Base-by-base conservation (phyloP, 1,284 basidiomycete species). In the Erythrobasidium hasegawianum region DNA sequence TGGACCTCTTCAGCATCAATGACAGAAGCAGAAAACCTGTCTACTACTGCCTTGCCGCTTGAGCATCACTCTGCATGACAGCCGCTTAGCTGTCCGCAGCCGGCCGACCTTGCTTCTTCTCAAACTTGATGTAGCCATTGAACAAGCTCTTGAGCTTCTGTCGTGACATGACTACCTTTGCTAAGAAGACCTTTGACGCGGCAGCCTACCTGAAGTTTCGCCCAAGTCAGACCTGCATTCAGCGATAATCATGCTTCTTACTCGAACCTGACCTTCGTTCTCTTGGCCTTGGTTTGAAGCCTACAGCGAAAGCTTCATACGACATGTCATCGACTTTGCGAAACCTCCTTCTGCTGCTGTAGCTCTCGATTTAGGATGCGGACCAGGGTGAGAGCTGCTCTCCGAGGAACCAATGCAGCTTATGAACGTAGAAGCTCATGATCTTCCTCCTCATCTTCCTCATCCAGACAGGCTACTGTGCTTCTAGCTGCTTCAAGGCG, bases 311-410 rank as follows among this genome's bases (percentile, higher is more conserved):
- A 47, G 50, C 1, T 64, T 72, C 39, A 67, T 70, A 47, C 2
- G 39, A 8, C 70, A 70, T 22, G 54, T 72, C 20, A 52, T 70
- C 26, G 18, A 53, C 18, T 67, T 62, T 24, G 58, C 62, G 10
- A 9, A 54, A 2, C 0, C 2, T 4, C 5, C 57, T 5, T 5
- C 49, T 2, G 13, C 33, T 2, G 24, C 18, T 5, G 2, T 18
- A 8, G 68, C 69, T 3, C 56, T 73, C 38, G 72, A 73, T 56
- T 45, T 72, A n/a, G 72, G 72, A 10, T 72, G 70, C 56, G 72
- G 72, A 0, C 72, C 72, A 3, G 72, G 71, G 61, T 57, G 33
- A 33, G n/a, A n/a, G n/a, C n/a, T n/a, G 55, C 33, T 40, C 33
- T 33, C 33, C 33, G 11, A 33, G 33, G 55, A n/a, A n/a, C n/a